Evolutionary conservation across 2,329 filamentous ascomycete genomes (phyloP).

Genomic region (Colletotrichum nymphaeae): DNA sequence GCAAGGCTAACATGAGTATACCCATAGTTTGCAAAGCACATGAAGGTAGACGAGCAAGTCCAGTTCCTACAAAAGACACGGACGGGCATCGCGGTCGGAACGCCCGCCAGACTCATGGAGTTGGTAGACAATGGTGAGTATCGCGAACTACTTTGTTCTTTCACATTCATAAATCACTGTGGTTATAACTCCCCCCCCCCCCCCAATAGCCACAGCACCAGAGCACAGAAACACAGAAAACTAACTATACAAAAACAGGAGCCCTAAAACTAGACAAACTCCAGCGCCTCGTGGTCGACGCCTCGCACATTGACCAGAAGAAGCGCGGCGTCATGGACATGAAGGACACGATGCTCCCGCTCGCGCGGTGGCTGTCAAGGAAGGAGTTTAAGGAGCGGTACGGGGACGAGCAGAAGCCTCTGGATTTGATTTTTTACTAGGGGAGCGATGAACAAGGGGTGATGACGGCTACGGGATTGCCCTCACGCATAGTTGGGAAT

Average conservation of each 20-base stretch:
- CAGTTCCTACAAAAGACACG: slow-evolving; percentile 76
- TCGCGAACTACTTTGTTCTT: not conserved
- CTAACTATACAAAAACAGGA: slow-evolving; percentile 51
- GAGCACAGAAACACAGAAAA: slow-evolving; percentile 1
- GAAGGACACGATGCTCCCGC: slow-evolving; percentile 88
- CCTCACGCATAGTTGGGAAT: not conserved
- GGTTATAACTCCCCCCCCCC: not conserved
- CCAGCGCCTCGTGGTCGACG: slow-evolving; percentile 87
- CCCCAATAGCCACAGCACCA: too few relatives aligned
- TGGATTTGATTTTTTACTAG: slow-evolving; percentile 75
- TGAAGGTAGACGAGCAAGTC: slow-evolving; percentile 91
- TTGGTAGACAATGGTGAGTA: slow-evolving; percentile 81
- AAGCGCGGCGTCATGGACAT: slow-evolving; percentile 95
- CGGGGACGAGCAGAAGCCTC: slow-evolving; percentile 64
- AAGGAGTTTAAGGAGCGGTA: slow-evolving; percentile 80
- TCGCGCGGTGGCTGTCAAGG: slow-evolving; percentile 79
- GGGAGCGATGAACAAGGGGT: not conserved
- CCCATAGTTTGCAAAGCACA: slow-evolving; percentile 88
- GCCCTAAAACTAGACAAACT: slow-evolving; percentile 78
- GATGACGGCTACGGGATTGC: too few relatives aligned
- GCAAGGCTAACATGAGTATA: slow-evolving; percentile 14
- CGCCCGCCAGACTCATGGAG: slow-evolving; percentile 84
- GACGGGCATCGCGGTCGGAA: slow-evolving; percentile 90
- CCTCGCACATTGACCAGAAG: slow-evolving; percentile 93
- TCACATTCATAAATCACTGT: not conserved